These are phyloP conservation scores for Paramecium caudatum DNA, from an alignment of 73 alveolate genomes.

Conservation along the genomic window DNA sequence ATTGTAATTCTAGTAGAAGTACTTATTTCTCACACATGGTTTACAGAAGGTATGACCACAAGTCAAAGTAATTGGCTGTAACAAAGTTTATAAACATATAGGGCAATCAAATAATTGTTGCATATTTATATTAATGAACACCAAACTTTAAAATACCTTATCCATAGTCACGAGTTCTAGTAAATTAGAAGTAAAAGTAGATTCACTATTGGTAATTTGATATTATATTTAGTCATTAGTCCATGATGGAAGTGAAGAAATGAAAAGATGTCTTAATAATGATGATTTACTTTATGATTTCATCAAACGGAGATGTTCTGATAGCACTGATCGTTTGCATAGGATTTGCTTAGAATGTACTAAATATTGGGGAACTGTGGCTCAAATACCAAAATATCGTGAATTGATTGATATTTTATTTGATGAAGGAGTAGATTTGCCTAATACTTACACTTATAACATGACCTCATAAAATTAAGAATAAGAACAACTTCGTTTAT, in stretches of 20 bases:
- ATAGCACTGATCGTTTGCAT: too few species aligned
- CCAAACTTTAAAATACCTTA: too few species aligned
- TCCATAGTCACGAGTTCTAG: too few species aligned
- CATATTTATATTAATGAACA: constrained; percentile 32
- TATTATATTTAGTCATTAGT: background rate
- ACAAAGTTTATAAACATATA: constrained; percentile 51
- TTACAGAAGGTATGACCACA: constrained; percentile 79
- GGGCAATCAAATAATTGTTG: constrained; percentile 58
- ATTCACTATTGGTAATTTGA: background rate
- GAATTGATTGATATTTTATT: background rate
- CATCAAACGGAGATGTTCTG: too few species aligned
- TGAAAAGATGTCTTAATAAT: background rate
- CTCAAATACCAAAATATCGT: too few species aligned
- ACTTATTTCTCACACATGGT: constrained; percentile 64
- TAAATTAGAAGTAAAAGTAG: background rate
- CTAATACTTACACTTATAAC: background rate
- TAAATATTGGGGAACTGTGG: too few species aligned
- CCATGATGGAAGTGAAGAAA: background rate
- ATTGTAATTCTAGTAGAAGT: background rate
- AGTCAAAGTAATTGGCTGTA: constrained; percentile 68
- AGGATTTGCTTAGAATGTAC: too few species aligned
- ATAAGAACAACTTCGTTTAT: background rate
- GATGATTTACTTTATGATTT: constrained; percentile 5
- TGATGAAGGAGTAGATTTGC: constrained; percentile 22
- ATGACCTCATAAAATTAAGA: background rate